phyloP scores from a whole-genome alignment of 176 grass and related monocot species.

The Eragrostis curvula region DNA sequence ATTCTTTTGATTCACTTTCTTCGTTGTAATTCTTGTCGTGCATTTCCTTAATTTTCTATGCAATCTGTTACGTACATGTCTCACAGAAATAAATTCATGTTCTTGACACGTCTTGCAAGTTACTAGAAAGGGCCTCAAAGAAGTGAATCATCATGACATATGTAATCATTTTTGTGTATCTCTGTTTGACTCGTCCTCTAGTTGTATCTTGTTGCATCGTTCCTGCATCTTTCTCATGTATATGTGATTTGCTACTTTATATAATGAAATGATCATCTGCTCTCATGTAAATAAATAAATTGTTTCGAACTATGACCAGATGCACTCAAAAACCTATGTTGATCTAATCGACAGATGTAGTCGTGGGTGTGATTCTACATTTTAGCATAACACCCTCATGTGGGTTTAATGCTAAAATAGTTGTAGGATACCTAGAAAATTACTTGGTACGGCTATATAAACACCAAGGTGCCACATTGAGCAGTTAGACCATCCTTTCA shows the following conservation, averaged over 20 bases:
- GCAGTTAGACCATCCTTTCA: slow-evolving; percentile 25
- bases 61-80: slow-evolving; percentile 20
- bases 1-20: slow-evolving; percentile 47
- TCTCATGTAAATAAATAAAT: too few relatives aligned
- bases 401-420: neutral
- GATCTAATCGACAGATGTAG: too few relatives aligned
- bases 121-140: neutral
- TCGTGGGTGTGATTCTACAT: too few relatives aligned
- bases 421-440: neutral
- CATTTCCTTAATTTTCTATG: neutral
- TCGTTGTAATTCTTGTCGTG: slow-evolving; percentile 3
- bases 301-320: too few relatives aligned
- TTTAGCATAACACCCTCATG: too few relatives aligned
- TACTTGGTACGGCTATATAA: neutral
- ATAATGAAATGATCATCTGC: too few relatives aligned
- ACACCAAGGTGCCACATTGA: neutral
- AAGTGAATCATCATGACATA: neutral
- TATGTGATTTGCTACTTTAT: too few relatives aligned
- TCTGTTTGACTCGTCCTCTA: neutral
- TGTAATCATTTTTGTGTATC: too few relatives aligned
- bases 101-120: neutral
- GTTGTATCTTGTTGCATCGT: neutral
- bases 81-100: neutral
- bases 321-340: too few relatives aligned
- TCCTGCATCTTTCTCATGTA: too few relatives aligned